Evolutionary conservation across 2,329 filamentous ascomycete genomes (phyloP), one percentile per base, ranked within the genome.

Genomic region (Colletotrichum coccodes): DNA sequence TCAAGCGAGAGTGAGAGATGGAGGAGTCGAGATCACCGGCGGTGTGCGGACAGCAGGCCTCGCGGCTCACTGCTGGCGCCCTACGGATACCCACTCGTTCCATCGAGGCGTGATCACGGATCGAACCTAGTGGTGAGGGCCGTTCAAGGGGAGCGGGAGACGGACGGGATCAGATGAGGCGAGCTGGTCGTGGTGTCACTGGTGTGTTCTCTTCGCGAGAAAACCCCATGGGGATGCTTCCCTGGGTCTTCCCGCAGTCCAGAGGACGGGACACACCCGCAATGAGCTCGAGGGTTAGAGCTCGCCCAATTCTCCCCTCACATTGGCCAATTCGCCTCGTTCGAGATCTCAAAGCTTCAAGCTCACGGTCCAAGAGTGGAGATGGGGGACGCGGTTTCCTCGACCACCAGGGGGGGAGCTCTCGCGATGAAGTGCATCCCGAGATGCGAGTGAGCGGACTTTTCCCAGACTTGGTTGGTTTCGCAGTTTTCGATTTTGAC

Each of bases 281-380:
- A 61, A 42, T 42, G 23, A 61, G 57, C 44, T 49, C 44, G 46
- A 50, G 44, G 32, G 50, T 53, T 60, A 36, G 44, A 60, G 57
- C 57, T 60, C 44, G 12, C 36, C 34, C 66, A 69, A 57, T 60
- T 60, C 62, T 69, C 54, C 66, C 26, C 49, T 66, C 61, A 44
- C 61, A 69, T 69, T 69, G 66, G 66, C 66, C 66, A 69, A 60
- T 69, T 69, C 61, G 26, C 16, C 34, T 63, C 42, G 59, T 23
- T 56, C 32, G 38, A 68, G 60, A 42, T 44, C 12, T 53, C 23
- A 16, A 18, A 42, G 59, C 59, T 61, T 46, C 59, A 28, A 60
- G 57, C 57, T 60, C 46, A n/a, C 32, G 14, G 9, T 30, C 30
- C 49, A 6, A 21, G 56, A 50, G 66, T 65, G 56, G 66, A 46